Evolutionary conservation across 1,284 basidiomycete genomes (phyloP), one percentile per base, ranked within the genome.

Genomic region (Ceratobasidium sp.): DNA sequence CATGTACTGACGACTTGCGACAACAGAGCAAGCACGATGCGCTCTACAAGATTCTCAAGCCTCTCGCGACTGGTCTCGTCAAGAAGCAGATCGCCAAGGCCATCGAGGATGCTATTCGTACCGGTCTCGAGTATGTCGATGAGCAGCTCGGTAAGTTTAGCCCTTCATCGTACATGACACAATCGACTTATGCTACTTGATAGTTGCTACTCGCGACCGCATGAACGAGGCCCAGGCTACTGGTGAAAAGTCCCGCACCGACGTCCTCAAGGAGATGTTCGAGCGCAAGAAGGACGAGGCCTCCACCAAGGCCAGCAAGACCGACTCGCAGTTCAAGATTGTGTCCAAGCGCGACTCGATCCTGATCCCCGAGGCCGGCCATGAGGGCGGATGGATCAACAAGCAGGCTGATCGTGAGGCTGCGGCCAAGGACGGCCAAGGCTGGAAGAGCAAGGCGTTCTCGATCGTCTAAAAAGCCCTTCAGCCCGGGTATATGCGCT

Each of bases 61-160:
- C 91, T 6, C 84, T 94, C 60, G 91, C 91, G 5, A 92, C 87
- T 3, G 87, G 87, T 3, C 83, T 97, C 60, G 90, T 99, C 78
- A 98, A 98, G 88, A 90, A 88, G 80, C 93, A 96, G 80, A 89
- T 99, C 76, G 85, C 91, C 82, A 93, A 91, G 80, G 96, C 92
- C 1, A 85, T 97, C 67, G 84, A 87, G 75, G 89, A 88, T 73
- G 91, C 89, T 8, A 89, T 98, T 74, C 86, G 84, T 69, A 92
- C 91, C 12, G 93, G 88, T 1, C 84, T 98, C 74, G 94, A 95
- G 81, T 93, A 94, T 78, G 83, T 93, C 43, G 92, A 96, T 79
- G 90, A 90, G 28, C 93, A 97, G 82, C 87, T 98, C 28, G 90
- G 73, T 74, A 74, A 18, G 73, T 57, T n/a, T 23, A 14, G 12